phyloP scores from a whole-genome alignment of 371 early-diverging fungal genomes.

The Lichtheimia ramosa region DNA sequence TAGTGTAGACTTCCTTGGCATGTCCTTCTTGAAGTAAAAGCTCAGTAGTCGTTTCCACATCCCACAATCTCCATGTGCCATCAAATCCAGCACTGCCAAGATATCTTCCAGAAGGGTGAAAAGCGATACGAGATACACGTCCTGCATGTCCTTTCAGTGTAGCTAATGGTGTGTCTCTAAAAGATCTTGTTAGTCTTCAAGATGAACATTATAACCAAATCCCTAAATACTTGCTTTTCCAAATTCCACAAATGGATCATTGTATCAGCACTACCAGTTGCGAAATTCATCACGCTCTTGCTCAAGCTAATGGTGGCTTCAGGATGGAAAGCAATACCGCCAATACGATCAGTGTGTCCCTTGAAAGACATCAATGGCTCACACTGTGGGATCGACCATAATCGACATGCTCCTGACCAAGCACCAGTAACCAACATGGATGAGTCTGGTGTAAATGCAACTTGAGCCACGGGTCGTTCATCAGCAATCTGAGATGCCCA shows the following conservation, averaged over 20 bases:
- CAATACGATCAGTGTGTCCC: constrained; percentile 89
- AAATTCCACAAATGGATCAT: constrained; percentile 81
- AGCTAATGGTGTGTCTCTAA: constrained; percentile 75
- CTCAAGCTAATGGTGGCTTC: constrained; percentile 66
- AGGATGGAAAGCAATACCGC: constrained; percentile 91
- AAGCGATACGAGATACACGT: constrained; percentile 85
- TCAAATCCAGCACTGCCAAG: constrained; percentile 91
- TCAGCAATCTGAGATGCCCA: constrained; percentile 89
- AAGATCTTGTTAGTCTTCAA: background rate
- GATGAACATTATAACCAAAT: background rate
- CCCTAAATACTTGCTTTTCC: constrained; percentile 46
- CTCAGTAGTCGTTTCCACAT: constrained; percentile 73
- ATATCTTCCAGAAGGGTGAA: constrained; percentile 89
- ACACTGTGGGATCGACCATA: constrained; percentile 85
- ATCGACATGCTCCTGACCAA: constrained; percentile 82
- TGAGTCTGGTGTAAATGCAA: constrained; percentile 82
- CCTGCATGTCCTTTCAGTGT: constrained; percentile 79
- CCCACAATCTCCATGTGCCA: constrained; percentile 95
- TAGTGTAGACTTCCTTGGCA: constrained; percentile 85
- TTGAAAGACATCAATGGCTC: constrained; percentile 54
- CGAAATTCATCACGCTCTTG: constrained; percentile 73
- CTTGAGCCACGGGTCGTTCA: constrained; percentile 83
- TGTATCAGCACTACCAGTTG: constrained; percentile 80
- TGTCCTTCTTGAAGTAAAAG: constrained; percentile 94
- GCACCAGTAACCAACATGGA: constrained; percentile 79